These are phyloP conservation scores for Andrographis paniculata DNA, from an alignment of 305 asterid genomes.

Conservation along the genomic window DNA sequence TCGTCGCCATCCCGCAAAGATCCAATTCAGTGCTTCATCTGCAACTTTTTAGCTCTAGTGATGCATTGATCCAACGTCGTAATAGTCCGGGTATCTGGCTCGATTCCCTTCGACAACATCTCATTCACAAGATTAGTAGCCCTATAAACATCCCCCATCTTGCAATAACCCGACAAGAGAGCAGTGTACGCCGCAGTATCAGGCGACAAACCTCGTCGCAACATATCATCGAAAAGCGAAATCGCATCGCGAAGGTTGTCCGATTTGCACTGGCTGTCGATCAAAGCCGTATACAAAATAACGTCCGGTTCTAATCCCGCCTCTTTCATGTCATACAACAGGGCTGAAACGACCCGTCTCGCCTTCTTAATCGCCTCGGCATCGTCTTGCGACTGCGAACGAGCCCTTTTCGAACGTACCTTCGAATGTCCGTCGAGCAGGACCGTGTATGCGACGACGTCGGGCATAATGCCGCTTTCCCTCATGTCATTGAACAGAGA, in stretches of 20 bases:
- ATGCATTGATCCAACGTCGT: slow-evolving; percentile 25
- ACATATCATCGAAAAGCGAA: slow-evolving; percentile 50
- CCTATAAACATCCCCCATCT: slow-evolving; percentile 32
- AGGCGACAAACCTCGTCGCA: slow-evolving; percentile 54
- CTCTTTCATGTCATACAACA: slow-evolving; percentile 40
- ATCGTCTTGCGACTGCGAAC: slow-evolving; percentile 12
- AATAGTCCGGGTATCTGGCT: slow-evolving; percentile 29
- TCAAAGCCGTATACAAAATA: slow-evolving; percentile 56
- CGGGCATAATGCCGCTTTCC: slow-evolving; percentile 56
- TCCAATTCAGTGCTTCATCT: slow-evolving; percentile 18
- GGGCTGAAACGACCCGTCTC: slow-evolving; percentile 18
- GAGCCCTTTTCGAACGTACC: slow-evolving; percentile 22
- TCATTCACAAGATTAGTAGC: slow-evolving; percentile 28
- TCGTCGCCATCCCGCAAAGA: too few relatives aligned
- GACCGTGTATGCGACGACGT: slow-evolving; percentile 60
- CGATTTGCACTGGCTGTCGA: slow-evolving; percentile 63
- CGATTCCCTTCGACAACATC: slow-evolving; percentile 33
- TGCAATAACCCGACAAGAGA: slow-evolving; percentile 60
- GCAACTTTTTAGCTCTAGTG: slow-evolving; percentile 28
- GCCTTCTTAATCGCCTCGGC: slow-evolving; percentile 18
- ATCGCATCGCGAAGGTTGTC: slow-evolving; percentile 50
- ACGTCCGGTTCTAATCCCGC: slow-evolving; percentile 46
- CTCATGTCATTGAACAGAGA: slow-evolving; percentile 57
- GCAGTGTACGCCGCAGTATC: slow-evolving; percentile 61
- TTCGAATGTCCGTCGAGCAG: slow-evolving; percentile 52